Base-by-base conservation (phyloP, 352 stramenopile species). In the Thalassiosira livingstoniorum region DNA sequence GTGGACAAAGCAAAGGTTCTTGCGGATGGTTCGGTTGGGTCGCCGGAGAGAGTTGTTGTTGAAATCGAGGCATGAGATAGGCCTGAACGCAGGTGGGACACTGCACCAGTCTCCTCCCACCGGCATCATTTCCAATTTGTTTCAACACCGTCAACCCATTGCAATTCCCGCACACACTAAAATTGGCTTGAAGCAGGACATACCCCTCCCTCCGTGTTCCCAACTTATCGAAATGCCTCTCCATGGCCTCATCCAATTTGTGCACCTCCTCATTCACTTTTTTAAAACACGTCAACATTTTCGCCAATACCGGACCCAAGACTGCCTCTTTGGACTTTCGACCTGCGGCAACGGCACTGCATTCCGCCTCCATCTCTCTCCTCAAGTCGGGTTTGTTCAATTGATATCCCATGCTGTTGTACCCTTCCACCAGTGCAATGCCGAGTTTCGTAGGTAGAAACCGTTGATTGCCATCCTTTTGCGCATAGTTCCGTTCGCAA, bases 331-430 rank as follows among this genome's bases (percentile, higher is more conserved):
- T 97, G 13, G 92, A 88, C 31, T 95, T 94, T 60, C 79, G 64
- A 15, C 74, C 70, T 32, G 69, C 70, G 39, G 84, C 87, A 34
- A 89, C 78, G 51, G 88, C 62, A 85, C 90, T 87, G 63, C 81
- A 90, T 83, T 91, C 91, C 95, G 95, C 92, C 97, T 97, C 61
- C 93, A 91, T 92, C 97, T 97, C 89, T 97, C 97, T 92, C 53
- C 97, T 93, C 37, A 99, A 90, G 72, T 97, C 94, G 5, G 97
- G 97, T 88, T 98, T 98, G 53, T 98, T 98, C 21, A 99, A 83
- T 60, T 98, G 96, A 43, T 98, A 95, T 10, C 97, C 96, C 97
- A 99, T 95, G 65, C 81, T 87, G 66, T 95, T 95, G 80, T 96
- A 97, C 63, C 92, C 94, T 74, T 96, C 90, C 0, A 99, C 96